phyloP scores from a whole-genome alignment of 805 yeast species.

The Lachancea mirantina region DNA sequence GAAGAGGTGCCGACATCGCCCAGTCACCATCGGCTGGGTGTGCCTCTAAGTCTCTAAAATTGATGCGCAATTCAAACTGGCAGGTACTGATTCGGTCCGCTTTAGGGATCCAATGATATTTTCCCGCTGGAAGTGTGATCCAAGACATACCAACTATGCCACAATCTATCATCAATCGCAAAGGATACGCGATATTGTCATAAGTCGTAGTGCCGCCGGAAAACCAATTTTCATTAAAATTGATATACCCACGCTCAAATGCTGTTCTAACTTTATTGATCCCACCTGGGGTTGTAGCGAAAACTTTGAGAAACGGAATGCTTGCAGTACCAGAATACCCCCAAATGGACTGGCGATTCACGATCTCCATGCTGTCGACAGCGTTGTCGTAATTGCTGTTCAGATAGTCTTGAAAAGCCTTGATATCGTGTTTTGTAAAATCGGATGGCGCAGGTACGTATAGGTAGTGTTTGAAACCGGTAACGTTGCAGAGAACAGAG shows the following conservation, averaged over 20 bases:
- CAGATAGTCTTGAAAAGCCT: constrained; percentile 40
- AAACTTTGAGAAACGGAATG: constrained; percentile 72
- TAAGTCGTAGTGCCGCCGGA: constrained; percentile 61
- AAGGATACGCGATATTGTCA: constrained; percentile 81
- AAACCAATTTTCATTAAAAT: constrained; percentile 57
- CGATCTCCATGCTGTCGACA: constrained; percentile 58
- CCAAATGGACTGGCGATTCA: constrained; percentile 82
- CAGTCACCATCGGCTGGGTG: constrained; percentile 92
- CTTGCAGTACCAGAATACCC: constrained; percentile 77
- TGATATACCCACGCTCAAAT: constrained; percentile 76
- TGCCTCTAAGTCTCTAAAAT: constrained; percentile 60
- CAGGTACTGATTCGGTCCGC: constrained; percentile 56
- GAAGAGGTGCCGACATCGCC: constrained; percentile 86
- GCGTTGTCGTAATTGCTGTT: constrained; percentile 44
- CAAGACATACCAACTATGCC: constrained; percentile 94
- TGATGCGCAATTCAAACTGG: constrained; percentile 74
- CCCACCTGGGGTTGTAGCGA: constrained; percentile 55
- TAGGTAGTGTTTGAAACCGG: constrained; percentile 83
- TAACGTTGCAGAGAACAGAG: constrained; percentile 82
- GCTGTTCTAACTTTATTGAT: constrained; percentile 65
- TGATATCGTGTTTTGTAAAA: constrained; percentile 50
- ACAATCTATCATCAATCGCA: constrained; percentile 89
- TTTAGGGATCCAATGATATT: constrained; percentile 45
- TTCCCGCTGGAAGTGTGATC: constrained; percentile 79
- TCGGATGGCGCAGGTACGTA: constrained; percentile 88